phyloP scores from a whole-genome alignment of 1,284 basidiomycete species.

The Ceratorhiza oryzae-sativae region DNA sequence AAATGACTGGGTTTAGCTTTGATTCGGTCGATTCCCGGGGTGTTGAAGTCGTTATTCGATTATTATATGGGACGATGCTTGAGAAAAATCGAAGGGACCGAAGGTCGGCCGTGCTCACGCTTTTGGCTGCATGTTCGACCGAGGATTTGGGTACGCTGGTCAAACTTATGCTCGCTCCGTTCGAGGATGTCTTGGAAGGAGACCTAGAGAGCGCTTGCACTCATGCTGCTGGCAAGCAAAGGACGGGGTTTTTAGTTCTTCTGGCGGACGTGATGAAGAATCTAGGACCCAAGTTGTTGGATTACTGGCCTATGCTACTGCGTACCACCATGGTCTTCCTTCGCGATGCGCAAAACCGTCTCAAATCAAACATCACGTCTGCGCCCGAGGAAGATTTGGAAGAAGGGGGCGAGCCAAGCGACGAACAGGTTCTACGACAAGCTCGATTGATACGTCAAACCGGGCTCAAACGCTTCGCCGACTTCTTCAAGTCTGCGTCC shows the following conservation, averaged over 20 bases:
- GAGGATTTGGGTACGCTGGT: slow-evolving; percentile 82
- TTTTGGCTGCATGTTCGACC: slow-evolving; percentile 73
- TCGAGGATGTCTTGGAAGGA: slow-evolving; percentile 52
- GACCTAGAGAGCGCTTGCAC: slow-evolving; percentile 46
- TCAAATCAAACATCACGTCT: slow-evolving; percentile 49
- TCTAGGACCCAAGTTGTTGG: slow-evolving; percentile 73
- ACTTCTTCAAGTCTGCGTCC: slow-evolving; percentile 75
- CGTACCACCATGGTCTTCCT: slow-evolving; percentile 70
- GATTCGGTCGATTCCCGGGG: slow-evolving; percentile 57
- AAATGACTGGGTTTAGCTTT: slow-evolving; percentile 77
- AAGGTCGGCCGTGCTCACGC: slow-evolving; percentile 73
- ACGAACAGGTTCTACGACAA: slow-evolving; percentile 22
- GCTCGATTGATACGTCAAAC: slow-evolving; percentile 76
- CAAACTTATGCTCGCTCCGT: slow-evolving; percentile 89
- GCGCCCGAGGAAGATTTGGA: slow-evolving; percentile 51
- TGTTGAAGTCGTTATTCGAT: slow-evolving; percentile 76
- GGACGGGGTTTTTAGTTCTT: slow-evolving; percentile 82
- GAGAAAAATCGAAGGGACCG: slow-evolving; percentile 82
- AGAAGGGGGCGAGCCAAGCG: slow-evolving; percentile 42
- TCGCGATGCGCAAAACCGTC: slow-evolving; percentile 67
- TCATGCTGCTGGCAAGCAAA: slow-evolving; percentile 61
- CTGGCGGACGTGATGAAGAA: slow-evolving; percentile 85
- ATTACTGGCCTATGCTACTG: slow-evolving; percentile 77
- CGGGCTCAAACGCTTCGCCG: slow-evolving; percentile 84
- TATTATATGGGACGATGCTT: slow-evolving; percentile 91